A percentile compares a stretch with the other conserved stretches of the same genome.
Conservation (phyloP, 2,329 filamentous ascomycete genomes). For the Exserohilum rostratum region DNA sequence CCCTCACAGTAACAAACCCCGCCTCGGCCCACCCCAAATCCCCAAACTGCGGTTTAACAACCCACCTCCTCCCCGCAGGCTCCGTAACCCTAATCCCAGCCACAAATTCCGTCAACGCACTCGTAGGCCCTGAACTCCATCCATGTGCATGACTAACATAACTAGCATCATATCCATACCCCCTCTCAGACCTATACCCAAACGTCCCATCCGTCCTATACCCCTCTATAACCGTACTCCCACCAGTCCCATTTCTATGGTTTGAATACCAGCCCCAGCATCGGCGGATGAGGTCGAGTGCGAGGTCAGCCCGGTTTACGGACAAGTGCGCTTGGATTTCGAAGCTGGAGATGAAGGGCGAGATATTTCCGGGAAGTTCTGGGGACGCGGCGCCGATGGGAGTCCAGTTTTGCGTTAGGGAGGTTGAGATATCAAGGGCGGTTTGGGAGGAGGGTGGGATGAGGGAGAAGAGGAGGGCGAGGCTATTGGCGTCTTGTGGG, state of each 20-base stretch:
- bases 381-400: conserved; percentile 39
- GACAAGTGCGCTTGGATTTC: conserved; percentile 46
- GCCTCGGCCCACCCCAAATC: conserved; percentile 21
- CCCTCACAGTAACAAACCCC: conserved; percentile 26
- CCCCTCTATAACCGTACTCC: conserved; percentile 46
- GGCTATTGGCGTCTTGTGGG: conserved; percentile 33
- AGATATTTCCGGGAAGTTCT: conserved; percentile 47
- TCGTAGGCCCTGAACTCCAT: conserved; percentile 41
- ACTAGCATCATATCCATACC: conserved; percentile 42
- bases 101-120: conserved; percentile 15
- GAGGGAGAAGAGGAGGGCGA: conserved; percentile 32
- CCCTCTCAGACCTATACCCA: conserved; percentile 41
- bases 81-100: conserved; percentile 10
- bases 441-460: conserved; percentile 15
- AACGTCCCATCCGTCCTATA: conserved; percentile 47
- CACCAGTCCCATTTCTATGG: conserved; percentile 42
- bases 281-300: conserved; percentile 37
- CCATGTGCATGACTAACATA: conserved; percentile 47
- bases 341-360: conserved; percentile 44
- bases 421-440: conserved; percentile 17
- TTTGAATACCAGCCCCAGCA: conserved; percentile 42
- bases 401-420: conserved; percentile 33
- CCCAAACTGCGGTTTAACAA: conserved; percentile 29
- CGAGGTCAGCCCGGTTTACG: conserved; percentile 23
- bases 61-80: conserved; percentile 31